phyloP scores from a whole-genome alignment of 2,329 filamentous ascomycete species.

The Trichophyton equinum region DNA sequence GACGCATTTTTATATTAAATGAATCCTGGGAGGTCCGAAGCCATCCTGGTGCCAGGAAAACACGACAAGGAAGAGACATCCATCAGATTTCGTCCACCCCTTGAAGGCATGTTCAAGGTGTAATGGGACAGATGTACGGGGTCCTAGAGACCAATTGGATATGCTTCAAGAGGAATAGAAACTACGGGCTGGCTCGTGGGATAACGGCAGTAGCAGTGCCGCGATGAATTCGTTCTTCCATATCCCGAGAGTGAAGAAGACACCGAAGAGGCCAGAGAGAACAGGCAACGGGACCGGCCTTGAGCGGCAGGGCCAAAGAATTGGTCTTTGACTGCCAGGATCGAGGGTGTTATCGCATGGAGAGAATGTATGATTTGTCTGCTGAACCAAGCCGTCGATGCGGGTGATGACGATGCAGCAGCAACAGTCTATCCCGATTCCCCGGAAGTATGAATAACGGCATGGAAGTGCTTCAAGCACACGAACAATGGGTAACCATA shows the following conservation, averaged over 20 bases:
- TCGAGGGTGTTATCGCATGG: background rate
- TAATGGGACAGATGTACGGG: too few relatives aligned
- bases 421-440: background rate
- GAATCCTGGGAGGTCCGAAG: too few relatives aligned
- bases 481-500: background rate
- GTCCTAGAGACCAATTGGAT: background rate
- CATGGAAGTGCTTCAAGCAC: background rate
- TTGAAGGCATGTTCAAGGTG: too few relatives aligned
- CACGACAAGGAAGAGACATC: too few relatives aligned
- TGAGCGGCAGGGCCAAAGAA: background rate
- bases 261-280: background rate
- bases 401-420: background rate
- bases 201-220: background rate
- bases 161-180: background rate
- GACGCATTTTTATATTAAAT: too few relatives aligned
- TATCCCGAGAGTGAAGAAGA: background rate
- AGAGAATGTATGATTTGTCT: slow-evolving; percentile 1
- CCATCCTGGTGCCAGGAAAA: too few relatives aligned
- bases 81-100: too few relatives aligned
- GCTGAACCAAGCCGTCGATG: background rate
- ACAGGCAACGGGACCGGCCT: background rate
- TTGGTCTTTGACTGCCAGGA: background rate
- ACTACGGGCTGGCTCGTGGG: background rate
- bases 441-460: background rate
- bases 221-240: background rate